Conservation (phyloP, 2,329 filamentous ascomycete genomes). For the Akanthomyces dipterigenus region DNA sequence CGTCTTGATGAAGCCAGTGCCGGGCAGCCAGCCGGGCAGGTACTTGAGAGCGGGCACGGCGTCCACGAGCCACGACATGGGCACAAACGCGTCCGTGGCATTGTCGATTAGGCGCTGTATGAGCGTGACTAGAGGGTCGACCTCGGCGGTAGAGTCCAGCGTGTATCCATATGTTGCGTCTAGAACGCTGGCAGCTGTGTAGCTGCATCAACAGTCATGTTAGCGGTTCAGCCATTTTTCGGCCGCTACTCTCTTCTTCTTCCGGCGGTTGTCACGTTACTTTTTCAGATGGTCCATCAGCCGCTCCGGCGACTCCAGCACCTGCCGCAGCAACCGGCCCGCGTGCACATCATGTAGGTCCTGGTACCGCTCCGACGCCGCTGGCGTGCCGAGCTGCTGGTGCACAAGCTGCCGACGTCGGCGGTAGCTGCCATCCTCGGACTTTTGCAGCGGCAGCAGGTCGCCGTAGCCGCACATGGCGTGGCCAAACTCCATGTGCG, state of each 20-base stretch:
- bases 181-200: conserved; percentile 12
- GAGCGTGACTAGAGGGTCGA: conserved; percentile 16
- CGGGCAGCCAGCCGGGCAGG: neutral
- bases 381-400: conserved; percentile 23
- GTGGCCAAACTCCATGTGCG: conserved; percentile 21
- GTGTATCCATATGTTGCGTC: conserved; percentile 17
- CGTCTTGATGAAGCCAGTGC: neutral
- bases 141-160: conserved; percentile 13
- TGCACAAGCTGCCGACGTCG: conserved; percentile 22
- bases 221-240: neutral
- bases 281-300: conserved; percentile 14
- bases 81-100: neutral
- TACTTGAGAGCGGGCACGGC: neutral
- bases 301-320: conserved; percentile 10
- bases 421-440: conserved; percentile 14
- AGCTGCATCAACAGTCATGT: conserved; percentile 7
- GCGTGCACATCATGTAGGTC: conserved; percentile 12
- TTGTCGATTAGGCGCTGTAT: conserved; percentile 9
- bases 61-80: neutral
- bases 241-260: too few relatives aligned
- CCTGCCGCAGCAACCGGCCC: conserved; percentile 9
- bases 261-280: conserved; percentile 11
- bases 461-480: conserved; percentile 22
- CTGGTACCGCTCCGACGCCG: conserved; percentile 15
- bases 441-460: conserved; percentile 20